Percentiles rank a stretch among this genome's conserved stretches.
phyloP scores from a whole-genome alignment of 1,139 yeast genomes.

The Geotrichum klebahnii region DNA sequence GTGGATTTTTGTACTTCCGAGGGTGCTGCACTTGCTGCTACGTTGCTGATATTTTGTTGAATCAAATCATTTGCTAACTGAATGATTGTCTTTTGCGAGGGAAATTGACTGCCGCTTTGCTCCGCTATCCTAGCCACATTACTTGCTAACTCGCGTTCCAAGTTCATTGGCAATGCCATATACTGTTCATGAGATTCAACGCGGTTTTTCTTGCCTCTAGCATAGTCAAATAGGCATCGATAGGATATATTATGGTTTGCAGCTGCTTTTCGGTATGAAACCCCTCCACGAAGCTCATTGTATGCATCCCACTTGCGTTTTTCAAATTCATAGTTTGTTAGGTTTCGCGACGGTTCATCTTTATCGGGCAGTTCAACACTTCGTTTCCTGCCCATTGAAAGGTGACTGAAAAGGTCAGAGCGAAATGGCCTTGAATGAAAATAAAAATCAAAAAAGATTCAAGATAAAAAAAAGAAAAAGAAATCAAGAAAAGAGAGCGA shows the following conservation, averaged over 20 bases:
- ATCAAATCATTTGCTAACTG: conserved; percentile 11
- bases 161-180: conserved; percentile 14
- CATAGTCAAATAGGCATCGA: conserved; percentile 14
- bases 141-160: conserved; percentile 6
- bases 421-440: too few species aligned
- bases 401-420: too few species aligned
- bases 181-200: conserved; percentile 12
- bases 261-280: conserved; percentile 14
- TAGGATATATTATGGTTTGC: conserved; percentile 10
- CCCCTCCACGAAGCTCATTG: conserved; percentile 9
- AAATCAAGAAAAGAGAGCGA: too few species aligned
- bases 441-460: too few species aligned
- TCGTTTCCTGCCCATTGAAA: conserved; percentile 16
- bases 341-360: conserved; percentile 4
- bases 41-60: not conserved
- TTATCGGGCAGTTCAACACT: conserved; percentile 10
- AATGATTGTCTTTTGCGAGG: conserved; percentile 4
- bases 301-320: conserved; percentile 13
- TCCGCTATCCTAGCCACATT: not conserved
- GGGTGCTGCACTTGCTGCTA: not conserved
- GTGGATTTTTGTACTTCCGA: conserved; percentile 3
- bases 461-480: too few species aligned
- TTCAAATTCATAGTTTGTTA: conserved; percentile 10
- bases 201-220: conserved; percentile 11
- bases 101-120: conserved; percentile 1